Conservation (phyloP, 2,329 filamentous ascomycete species). For the Aspergillus luchuensis region DNA sequence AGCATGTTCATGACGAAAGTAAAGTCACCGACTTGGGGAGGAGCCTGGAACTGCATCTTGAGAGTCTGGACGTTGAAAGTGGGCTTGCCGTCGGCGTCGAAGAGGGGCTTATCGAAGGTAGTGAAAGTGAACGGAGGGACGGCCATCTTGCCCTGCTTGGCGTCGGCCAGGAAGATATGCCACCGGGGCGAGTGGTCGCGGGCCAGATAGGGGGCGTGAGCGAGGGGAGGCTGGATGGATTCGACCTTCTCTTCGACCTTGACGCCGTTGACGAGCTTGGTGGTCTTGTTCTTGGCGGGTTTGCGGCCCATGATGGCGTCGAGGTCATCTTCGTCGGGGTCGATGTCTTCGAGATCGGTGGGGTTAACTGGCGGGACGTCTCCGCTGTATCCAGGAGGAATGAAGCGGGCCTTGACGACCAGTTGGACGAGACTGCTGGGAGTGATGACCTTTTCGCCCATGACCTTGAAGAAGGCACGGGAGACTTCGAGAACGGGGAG, state of each 20-base stretch:
- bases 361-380: slow-evolving; percentile 74
- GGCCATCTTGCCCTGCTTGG: slow-evolving; percentile 91
- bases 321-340: slow-evolving; percentile 89
- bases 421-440: slow-evolving; percentile 90
- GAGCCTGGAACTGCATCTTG: slow-evolving; percentile 95
- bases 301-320: slow-evolving; percentile 79
- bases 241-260: slow-evolving; percentile 61
- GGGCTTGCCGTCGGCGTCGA: slow-evolving; percentile 76
- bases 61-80: slow-evolving; percentile 95
- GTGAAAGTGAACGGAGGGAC: slow-evolving; percentile 96
- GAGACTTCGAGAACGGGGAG: slow-evolving; percentile 81
- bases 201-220: slow-evolving; percentile 85
- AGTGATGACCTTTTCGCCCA: slow-evolving; percentile 89
- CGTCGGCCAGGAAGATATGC: slow-evolving; percentile 93
- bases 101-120: slow-evolving; percentile 85
- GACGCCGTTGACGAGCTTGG: slow-evolving; percentile 58
- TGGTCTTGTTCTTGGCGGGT: slow-evolving; percentile 62
- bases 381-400: slow-evolving; percentile 74
- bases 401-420: slow-evolving; percentile 90
- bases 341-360: slow-evolving; percentile 82
- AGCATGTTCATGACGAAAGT: slow-evolving; percentile 92
- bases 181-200: slow-evolving; percentile 87
- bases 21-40: slow-evolving; percentile 88
- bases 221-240: slow-evolving; percentile 76
- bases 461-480: slow-evolving; percentile 97